phyloP scores from a whole-genome alignment of 139 green algal genomes.

The Astrephomene gubernaculifera region DNA sequence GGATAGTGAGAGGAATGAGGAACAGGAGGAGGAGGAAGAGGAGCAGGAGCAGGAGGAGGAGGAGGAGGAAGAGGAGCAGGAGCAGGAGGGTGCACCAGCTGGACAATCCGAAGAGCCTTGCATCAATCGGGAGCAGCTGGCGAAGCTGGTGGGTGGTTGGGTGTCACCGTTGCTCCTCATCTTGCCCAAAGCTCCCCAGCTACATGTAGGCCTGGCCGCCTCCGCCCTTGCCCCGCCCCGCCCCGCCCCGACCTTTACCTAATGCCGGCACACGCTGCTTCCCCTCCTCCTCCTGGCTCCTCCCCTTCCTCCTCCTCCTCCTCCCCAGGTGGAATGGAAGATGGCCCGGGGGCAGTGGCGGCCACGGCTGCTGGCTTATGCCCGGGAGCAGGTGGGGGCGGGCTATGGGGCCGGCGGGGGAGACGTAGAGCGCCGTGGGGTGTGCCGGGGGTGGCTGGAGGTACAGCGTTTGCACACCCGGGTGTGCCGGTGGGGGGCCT shows the following conservation, averaged over 20 bases:
- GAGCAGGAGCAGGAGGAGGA: too few relatives aligned
- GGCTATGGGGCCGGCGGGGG: too few relatives aligned
- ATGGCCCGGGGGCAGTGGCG: conserved; percentile 72
- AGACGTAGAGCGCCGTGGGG: too few relatives aligned
- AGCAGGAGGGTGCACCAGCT: too few relatives aligned
- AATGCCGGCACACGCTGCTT: neutral
- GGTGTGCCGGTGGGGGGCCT: too few relatives aligned
- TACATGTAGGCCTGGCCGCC: neutral
- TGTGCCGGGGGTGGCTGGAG: too few relatives aligned
- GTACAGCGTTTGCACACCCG: too few relatives aligned
- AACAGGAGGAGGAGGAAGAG: too few relatives aligned
- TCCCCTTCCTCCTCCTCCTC: neutral
- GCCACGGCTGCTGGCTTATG: conserved; percentile 68
- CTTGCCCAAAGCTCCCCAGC: neutral
- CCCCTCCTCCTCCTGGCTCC: neutral
- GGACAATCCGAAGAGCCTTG: neutral
- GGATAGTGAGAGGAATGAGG: too few relatives aligned
- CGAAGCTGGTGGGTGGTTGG: conserved; percentile 44
- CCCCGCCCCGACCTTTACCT: too few relatives aligned
- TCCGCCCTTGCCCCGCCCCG: neutral
- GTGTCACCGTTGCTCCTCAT: neutral
- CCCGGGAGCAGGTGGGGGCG: conserved; percentile 34
- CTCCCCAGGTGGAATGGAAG: conserved; percentile 81
- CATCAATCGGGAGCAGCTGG: conserved; percentile 28
- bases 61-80: too few relatives aligned